Evolutionary conservation across 208 protist genomes (phyloP).

Genomic region (Leptomonas pyrrhocoris): DNA sequence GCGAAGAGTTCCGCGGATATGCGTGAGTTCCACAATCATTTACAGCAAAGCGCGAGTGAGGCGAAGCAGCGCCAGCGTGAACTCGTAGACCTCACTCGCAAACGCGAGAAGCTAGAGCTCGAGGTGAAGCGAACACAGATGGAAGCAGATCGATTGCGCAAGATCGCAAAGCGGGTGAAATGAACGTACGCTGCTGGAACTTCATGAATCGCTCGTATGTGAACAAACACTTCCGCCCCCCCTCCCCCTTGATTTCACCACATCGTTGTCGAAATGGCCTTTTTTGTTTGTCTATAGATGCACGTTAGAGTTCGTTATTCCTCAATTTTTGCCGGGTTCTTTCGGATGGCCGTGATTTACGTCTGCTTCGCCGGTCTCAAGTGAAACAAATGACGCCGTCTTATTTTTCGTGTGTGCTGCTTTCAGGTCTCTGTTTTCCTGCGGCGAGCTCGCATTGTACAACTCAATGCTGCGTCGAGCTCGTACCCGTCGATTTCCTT

Average conservation of each 20-base stretch:
- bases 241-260: too few relatives aligned
- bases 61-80: slow-evolving; percentile 57
- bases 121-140: slow-evolving; percentile 61
- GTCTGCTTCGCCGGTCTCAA: too few relatives aligned
- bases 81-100: slow-evolving; percentile 54
- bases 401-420: background rate
- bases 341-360: background rate
- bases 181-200: slow-evolving; percentile 13
- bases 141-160: slow-evolving; percentile 67
- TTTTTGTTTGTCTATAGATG: background rate
- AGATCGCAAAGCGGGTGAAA: slow-evolving; percentile 69
- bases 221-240: too few relatives aligned
- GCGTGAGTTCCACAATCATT: slow-evolving; percentile 39
- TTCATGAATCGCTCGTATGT: too few relatives aligned
- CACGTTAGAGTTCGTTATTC: background rate
- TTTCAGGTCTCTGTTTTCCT: background rate
- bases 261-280: too few relatives aligned
- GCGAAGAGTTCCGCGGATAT: slow-evolving; percentile 62
- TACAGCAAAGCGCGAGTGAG: slow-evolving; percentile 44
- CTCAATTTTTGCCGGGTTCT: too few relatives aligned
- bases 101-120: slow-evolving; percentile 72
- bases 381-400: background rate
- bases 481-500: too few relatives aligned
- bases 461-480: too few relatives aligned
- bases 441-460: too few relatives aligned